phyloP scores from a whole-genome alignment of 371 early-diverging fungal genomes.

The Syncephalastrum monosporum region DNA sequence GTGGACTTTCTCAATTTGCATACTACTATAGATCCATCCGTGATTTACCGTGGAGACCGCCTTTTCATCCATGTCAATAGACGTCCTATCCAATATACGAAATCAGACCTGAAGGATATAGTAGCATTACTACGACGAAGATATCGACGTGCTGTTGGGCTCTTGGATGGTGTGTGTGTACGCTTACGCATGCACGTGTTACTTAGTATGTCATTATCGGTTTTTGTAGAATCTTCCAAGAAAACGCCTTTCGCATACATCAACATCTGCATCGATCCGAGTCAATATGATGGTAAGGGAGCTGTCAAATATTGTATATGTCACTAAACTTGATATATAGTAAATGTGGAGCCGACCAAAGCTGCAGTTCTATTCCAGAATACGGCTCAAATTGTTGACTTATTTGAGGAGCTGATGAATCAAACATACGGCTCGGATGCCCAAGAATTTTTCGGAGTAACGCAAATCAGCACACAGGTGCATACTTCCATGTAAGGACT shows the following conservation, averaged over 20 bases:
- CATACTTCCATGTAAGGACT: neutral
- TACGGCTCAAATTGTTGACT: constrained; percentile 20
- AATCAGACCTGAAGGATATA: constrained; percentile 37
- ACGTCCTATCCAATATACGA: constrained; percentile 34
- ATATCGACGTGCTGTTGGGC: constrained; percentile 19
- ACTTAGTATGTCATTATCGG: neutral
- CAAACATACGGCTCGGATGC: constrained; percentile 14
- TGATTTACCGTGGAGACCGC: constrained; percentile 34
- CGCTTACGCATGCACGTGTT: neutral
- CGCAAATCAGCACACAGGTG: neutral
- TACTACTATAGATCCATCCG: constrained; percentile 18
- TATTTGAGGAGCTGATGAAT: constrained; percentile 21
- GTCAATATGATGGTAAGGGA: constrained; percentile 36
- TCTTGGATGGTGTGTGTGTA: constrained; percentile 11
- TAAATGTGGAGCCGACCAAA: constrained; percentile 47
- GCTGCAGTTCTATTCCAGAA: constrained; percentile 34
- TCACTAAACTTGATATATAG: constrained; percentile 11
- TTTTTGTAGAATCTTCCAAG: constrained; percentile 10
- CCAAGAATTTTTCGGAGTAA: constrained; percentile 10
- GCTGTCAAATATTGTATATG: neutral
- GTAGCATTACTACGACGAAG: constrained; percentile 19
- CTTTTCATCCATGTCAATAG: constrained; percentile 39
- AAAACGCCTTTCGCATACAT: constrained; percentile 40
- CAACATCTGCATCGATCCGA: constrained; percentile 26
- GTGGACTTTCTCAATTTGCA: neutral